Evolutionary conservation across 148 eudicot genomes (phyloP), one percentile per base, ranked within the genome.

Genomic region (Rhododendron vialii): DNA sequence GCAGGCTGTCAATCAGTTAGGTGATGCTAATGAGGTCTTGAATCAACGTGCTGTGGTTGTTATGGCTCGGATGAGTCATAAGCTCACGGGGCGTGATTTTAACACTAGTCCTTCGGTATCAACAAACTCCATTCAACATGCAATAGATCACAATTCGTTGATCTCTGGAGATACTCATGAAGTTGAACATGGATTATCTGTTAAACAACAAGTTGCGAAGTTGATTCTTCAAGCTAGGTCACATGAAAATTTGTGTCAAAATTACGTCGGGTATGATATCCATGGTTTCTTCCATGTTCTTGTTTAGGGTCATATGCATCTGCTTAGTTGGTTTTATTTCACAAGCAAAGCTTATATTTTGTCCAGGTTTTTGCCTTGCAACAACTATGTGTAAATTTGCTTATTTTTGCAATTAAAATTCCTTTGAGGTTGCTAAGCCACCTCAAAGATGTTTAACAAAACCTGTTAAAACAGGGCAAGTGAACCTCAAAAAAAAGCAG

Each of bases 51-150:
- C 99, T 80, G 98, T 97, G 83, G 93, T 94, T 86, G 99, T 97
- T 79, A 97, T 95, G 98, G 96, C 94, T 82, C 92, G 99, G 82
- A 97, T 97, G 99, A 95, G 98, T 89, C 91, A 97, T 84, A 97
- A 97, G 90, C 98, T 97, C 80, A 97, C 98, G 3, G 99, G 99
- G 53, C 98, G 96, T 86, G 99, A 97, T 87, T 97, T 97, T 89
- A 91, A 96, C 65, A 87, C 91, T 36, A 78, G 87, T 82, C 87
- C 96, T 75, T 63, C 94, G 0, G 86, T 82, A 13, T 81, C 93
- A 81, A 83, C 90, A 75, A 91, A 89, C 89, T 91, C 96, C 61
- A 82, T 74, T 85, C 98, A 94, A 86, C 84, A 87, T 83, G 85
- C 91, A 45, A 78, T 92, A 50, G 99, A 97, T 84, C 95, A 89